These are phyloP conservation scores for Candida corydali DNA, from an alignment of 805 yeast genomes.

Conservation along the genomic window DNA sequence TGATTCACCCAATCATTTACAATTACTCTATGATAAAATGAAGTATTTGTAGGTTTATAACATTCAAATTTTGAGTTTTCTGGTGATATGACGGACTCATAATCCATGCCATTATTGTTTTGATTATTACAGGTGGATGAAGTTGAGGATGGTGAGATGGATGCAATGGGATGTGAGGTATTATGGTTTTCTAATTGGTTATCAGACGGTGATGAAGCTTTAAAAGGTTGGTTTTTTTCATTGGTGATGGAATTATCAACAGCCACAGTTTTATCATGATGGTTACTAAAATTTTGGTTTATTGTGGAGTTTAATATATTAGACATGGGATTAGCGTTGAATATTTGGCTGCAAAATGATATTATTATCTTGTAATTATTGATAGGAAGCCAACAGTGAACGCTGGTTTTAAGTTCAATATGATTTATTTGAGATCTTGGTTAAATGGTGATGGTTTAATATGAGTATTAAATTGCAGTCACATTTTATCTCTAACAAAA, in stretches of 20 bases:
- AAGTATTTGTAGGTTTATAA: background rate
- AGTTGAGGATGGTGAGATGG: background rate
- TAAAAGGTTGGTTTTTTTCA: no score
- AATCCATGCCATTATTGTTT: constrained; percentile 6
- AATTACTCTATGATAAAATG: constrained; percentile 6
- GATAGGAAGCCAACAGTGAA: no score
- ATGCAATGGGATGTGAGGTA: no score
- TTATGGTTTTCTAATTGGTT: no score
- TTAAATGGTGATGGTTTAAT: background rate
- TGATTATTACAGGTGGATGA: background rate
- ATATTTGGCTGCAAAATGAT: no score
- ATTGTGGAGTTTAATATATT: background rate
- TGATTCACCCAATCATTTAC: constrained; percentile 11
- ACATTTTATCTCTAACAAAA: no score
- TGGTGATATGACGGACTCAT: constrained; percentile 8
- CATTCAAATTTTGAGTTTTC: background rate
- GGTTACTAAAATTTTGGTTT: background rate
- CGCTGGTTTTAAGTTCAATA: no score
- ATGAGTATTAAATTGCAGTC: background rate
- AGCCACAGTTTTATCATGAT: constrained; percentile 4
- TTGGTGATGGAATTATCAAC: background rate
- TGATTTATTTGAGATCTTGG: no score
- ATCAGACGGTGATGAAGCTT: no score
- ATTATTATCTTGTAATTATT: no score
- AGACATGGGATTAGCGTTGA: no score